These are phyloP conservation scores for Penicillium griseofulvum DNA, from an alignment of 2,329 filamentous ascomycete species.

Conservation along the genomic window DNA sequence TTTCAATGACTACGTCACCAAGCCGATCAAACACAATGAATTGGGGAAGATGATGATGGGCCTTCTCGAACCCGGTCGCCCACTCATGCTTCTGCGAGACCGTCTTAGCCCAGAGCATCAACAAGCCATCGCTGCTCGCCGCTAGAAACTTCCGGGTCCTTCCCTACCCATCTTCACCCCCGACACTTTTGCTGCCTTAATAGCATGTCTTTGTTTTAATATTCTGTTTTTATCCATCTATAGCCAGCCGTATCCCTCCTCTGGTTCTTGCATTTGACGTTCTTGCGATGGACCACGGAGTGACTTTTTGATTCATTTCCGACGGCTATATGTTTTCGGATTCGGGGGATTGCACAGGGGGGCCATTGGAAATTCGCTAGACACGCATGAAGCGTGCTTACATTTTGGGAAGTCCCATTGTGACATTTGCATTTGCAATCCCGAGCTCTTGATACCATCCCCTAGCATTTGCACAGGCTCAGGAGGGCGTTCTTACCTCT, in stretches of 20 bases:
- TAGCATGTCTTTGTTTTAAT: constrained; percentile 4
- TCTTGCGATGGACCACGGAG: constrained; percentile 8
- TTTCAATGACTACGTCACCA: constrained; percentile 52
- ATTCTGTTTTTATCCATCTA: background rate
- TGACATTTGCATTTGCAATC: constrained; percentile 11
- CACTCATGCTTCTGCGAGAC: constrained; percentile 44
- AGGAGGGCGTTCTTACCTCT: constrained; percentile 10
- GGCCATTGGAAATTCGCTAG: background rate
- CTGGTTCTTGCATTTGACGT: constrained; percentile 2
- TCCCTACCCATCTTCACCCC: background rate
- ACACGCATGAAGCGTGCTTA: background rate
- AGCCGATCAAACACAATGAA: constrained; percentile 51
- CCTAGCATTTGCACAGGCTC: constrained; percentile 12
- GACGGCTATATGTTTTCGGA: background rate
- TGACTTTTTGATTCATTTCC: constrained; percentile 2
- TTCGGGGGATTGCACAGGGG: constrained; percentile 6
- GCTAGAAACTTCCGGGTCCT: constrained; percentile 6
- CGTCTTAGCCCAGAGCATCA: constrained; percentile 29
- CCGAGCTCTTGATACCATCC: constrained; percentile 7
- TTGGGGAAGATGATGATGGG: constrained; percentile 52
- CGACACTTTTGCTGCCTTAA: background rate
- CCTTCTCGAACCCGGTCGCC: constrained; percentile 43
- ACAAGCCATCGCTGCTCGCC: constrained; percentile 12
- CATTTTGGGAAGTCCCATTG: background rate
- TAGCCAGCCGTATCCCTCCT: background rate